These are phyloP conservation scores for Talaromyces sp. DNA, from an alignment of 2,329 filamentous ascomycete genomes.

Conservation along the genomic window DNA sequence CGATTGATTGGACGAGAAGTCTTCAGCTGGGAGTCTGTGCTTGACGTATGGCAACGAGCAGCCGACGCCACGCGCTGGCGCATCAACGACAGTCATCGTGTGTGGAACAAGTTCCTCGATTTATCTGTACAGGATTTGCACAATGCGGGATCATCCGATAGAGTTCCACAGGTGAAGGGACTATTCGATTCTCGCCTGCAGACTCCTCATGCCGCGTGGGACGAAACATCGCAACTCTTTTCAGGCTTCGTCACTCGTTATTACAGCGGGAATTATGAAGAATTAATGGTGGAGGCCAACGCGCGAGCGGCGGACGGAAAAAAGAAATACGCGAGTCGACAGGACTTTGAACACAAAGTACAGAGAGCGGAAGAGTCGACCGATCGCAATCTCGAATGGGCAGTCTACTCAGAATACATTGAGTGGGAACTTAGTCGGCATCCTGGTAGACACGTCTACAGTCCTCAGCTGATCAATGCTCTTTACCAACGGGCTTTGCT, in stretches of 20 bases:
- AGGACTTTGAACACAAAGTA: slow-evolving; percentile 49
- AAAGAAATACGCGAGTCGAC: slow-evolving; percentile 47
- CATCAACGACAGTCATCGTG: slow-evolving; percentile 54
- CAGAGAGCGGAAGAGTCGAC: slow-evolving; percentile 46
- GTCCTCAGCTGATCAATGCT: slow-evolving; percentile 50
- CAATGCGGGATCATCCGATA: slow-evolving; percentile 41
- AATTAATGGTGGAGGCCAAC: slow-evolving; percentile 52
- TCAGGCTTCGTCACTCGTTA: slow-evolving; percentile 55
- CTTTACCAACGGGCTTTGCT: slow-evolving; percentile 74
- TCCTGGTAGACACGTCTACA: slow-evolving; percentile 50
- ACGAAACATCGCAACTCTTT: slow-evolving; percentile 53
- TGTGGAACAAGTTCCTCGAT: slow-evolving; percentile 58
- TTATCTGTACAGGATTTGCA: slow-evolving; percentile 50
- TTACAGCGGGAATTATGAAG: slow-evolving; percentile 50
- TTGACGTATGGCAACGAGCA: slow-evolving; percentile 52
- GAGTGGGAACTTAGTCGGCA: slow-evolving; percentile 72
- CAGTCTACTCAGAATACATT: slow-evolving; percentile 61
- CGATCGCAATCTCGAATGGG: slow-evolving; percentile 49
- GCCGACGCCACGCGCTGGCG: slow-evolving; percentile 54
- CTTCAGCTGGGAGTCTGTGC: slow-evolving; percentile 51
- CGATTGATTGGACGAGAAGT: slow-evolving; percentile 52
- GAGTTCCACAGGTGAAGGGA: slow-evolving; percentile 43
- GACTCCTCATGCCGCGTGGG: slow-evolving; percentile 55
- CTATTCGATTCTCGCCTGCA: slow-evolving; percentile 51
- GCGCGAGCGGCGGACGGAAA: slow-evolving; percentile 49